A percentile compares a stretch with the other conserved stretches of the same genome.
These are phyloP conservation scores for Eucalyptus sp. DNA, from an alignment of 345 rosid species.

Conservation along the genomic window DNA sequence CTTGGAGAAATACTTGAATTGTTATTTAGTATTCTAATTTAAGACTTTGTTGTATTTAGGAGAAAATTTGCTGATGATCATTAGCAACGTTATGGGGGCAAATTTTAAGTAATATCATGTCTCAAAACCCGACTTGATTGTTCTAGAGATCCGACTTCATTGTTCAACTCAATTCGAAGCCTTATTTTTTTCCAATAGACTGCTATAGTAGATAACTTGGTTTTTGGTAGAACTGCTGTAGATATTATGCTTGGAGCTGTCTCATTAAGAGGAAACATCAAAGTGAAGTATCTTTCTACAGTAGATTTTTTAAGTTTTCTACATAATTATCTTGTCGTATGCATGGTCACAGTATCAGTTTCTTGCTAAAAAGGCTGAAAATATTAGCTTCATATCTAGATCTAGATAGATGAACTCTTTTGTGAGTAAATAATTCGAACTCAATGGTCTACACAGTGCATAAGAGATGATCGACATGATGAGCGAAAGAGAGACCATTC, in stretches of 20 bases:
- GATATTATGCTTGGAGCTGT: neutral
- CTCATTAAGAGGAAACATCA: neutral
- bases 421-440: neutral
- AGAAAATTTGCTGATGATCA: no score
- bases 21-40: no score
- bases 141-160: no score
- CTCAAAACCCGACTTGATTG: no score
- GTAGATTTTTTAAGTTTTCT: neutral
- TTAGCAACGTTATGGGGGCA: no score
- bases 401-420: neutral
- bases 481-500: neutral
- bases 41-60: no score
- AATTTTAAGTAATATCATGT: no score
- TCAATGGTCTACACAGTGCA: neutral
- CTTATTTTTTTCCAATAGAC: no score
- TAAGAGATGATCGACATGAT: neutral
- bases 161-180: no score
- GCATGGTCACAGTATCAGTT: neutral
- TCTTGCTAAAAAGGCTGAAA: neutral
- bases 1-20: no score
- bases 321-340: neutral
- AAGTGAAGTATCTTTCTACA: neutral
- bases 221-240: neutral
- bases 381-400: neutral
- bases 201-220: neutral